Base-by-base conservation (phyloP, 75 land plant species). In the Pinus taeda region DNA sequence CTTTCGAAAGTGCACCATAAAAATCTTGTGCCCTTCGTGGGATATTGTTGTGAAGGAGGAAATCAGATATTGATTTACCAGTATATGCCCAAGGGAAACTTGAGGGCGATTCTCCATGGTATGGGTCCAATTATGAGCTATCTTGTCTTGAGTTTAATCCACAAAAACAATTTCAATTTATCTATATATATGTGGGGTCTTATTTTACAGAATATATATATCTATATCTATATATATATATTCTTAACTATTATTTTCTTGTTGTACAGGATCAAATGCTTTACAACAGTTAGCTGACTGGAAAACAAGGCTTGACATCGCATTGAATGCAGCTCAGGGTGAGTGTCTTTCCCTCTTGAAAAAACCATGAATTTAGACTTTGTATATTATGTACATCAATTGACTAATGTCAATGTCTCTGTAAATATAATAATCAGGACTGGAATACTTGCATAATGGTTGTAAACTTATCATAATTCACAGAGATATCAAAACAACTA, bases 371-470 rank as follows among this genome's bases (percentile, higher is more conserved):
- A 76, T 26, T 30, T 60, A 18, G 18, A 74, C n/a, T 75, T 7
- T 78, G 20, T 57, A 78, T 60, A 60, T 26, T 14, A 15, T 8
- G 3, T 1, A 55, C 15, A 49, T 0, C 0, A 55, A 3, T 29
- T 13, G 14, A 17, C 4, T 39, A 9, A 15, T 56, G 7, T 20
- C 21, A 21, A 21, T 6, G 3, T 4, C 17, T 37, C 5, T 26
- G 2, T 18, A 11, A 45, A 7, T 69, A 9, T 49, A 11, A 26
- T 72, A 56, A 62, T 59, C 74, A 87, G 93, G 90, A 24, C 79
- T 90, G 81, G 92, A 90, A 70, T 86, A 90, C 79, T 64, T 90
- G 49, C 92, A 90, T 78, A 45, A 13, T 53, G 86, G 81, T 9
- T 83, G 91, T 77, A 76, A 78, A 24, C 88, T 88, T 45, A 81